Base-by-base conservation (phyloP, 2,329 filamentous ascomycete genomes). In the Arthrobotrys musiformis region DNA sequence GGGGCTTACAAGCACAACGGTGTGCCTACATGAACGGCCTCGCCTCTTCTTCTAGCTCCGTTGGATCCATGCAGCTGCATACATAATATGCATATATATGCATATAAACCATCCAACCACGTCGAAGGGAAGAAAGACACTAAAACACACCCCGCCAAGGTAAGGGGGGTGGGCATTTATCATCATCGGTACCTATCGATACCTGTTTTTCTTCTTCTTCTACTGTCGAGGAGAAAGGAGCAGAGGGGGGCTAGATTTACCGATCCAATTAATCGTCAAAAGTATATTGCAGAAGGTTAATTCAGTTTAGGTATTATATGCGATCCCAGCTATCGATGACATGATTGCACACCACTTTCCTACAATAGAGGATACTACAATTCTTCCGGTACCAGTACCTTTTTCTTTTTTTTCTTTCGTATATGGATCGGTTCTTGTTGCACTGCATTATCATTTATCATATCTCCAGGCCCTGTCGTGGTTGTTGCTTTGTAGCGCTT, bases 261-360 rank as follows among this genome's bases (percentile, higher is more conserved):
- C 73, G 73, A 77, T 44, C 73, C 73, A 77, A 77, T n/a, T n/a
- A n/a, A n/a, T 77, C 73, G 60, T 37, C 22, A 48, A 48, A 48
- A 48, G 15, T 9, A 19, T 7, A 28, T 63, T n/a, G 60, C 17
- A 63, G 30, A 22, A 24, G 44, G 22, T 48, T 24, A 48, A 26
- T 24, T 22, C 13, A 24, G 24, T 17, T 22, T 22, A 7, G 42
- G 11, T 19, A 30, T 35, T 44, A 62, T 62, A 46, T 62, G 58
- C 58, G 58, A 62, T 46, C 40, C 42, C 58, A 62, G 56, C 28
- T 46, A 48, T 50, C 60, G 17, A 64, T 37, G 60, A 50, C 42
- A 64, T 35, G 40, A 46, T 24, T 33, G 11, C 19, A 56, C 17
- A 30, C 7, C 50, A 22, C n/a, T 30, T n/a, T n/a, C n/a, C n/a